Conservation (phyloP, 2,329 filamentous ascomycete genomes). For the Diaporthe helianthi region DNA sequence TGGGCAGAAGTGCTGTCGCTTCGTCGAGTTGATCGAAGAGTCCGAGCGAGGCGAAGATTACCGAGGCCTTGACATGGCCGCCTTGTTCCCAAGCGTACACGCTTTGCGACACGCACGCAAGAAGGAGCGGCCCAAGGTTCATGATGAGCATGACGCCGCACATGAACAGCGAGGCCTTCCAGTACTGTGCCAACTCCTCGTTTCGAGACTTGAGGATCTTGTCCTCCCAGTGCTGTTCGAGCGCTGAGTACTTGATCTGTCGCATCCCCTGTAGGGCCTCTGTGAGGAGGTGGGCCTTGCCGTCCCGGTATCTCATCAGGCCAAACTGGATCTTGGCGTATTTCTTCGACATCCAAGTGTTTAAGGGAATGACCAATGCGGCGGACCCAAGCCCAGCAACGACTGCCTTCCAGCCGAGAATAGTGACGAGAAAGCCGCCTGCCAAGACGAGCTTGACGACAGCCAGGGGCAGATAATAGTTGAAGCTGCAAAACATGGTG, state of each 20-base stretch:
- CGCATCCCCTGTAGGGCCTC: slow-evolving; percentile 48
- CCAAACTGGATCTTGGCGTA: slow-evolving; percentile 44
- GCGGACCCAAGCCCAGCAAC: slow-evolving; percentile 42
- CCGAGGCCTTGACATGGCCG: slow-evolving; percentile 43
- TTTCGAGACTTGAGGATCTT: slow-evolving; percentile 45
- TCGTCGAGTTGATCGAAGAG: slow-evolving; percentile 47
- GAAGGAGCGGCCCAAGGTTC: slow-evolving; percentile 43
- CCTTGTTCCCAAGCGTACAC: slow-evolving; percentile 45
- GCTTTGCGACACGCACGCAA: slow-evolving; percentile 43
- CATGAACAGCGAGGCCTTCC: slow-evolving; percentile 43
- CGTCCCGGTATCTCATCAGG: slow-evolving; percentile 47
- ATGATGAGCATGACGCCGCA: slow-evolving; percentile 42
- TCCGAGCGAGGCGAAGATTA: slow-evolving; percentile 46
- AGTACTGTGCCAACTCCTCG: slow-evolving; percentile 46
- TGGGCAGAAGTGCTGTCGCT: slow-evolving; percentile 42
- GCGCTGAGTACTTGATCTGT: slow-evolving; percentile 48
- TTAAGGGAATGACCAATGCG: slow-evolving; percentile 41
- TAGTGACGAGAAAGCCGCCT: slow-evolving; percentile 41
- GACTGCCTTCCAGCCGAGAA: slow-evolving; percentile 45
- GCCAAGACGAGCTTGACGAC: slow-evolving; percentile 45
- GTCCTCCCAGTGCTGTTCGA: slow-evolving; percentile 45
- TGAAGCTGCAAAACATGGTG: slow-evolving; percentile 34
- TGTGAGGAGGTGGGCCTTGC: slow-evolving; percentile 45
- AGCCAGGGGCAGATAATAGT: slow-evolving; percentile 45
- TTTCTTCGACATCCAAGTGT: slow-evolving; percentile 41